Base-by-base conservation (phyloP, 768 basidiomycete species). In the Boletus rubropictus region DNA sequence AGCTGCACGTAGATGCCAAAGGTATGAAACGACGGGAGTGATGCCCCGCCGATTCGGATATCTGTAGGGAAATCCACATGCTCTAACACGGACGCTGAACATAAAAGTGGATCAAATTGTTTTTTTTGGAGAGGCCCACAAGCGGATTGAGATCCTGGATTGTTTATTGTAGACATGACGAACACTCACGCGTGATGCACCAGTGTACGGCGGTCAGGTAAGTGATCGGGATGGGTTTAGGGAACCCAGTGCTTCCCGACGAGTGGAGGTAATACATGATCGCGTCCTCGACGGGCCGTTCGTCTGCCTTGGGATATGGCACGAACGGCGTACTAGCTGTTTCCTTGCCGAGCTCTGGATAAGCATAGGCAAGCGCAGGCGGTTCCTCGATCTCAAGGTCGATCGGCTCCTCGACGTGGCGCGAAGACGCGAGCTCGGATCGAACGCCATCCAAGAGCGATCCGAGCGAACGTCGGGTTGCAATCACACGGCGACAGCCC, bases 221-320 rank as follows among this genome's bases (percentile, higher is more conserved):
- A 0, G 63, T 69, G 27, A 70, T 62, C 2, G 64, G 57, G 37
- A 78, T 69, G 7, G 71, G 54, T 46, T 73, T 76, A 0, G 76
- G 74, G 38, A 72, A 65, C 3, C 75, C 73, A 0, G 76, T 74
- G 41, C 74, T 76, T 14, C 76, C 76, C 3, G 77, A 78, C 0
- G 77, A 78, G 49, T 78, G 75, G 1, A 74, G 55, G 44, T 72
- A 77, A 7, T 70, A 29, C 34, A 64, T 39, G 58, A 39, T 59
- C 47, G 24, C 67, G 38, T 42, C 54, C 18, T 39, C 51, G 50
- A 15, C 14, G 0, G 58, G 43, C 3, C 44, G 48, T 17, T 3
- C 8, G 1, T 36, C 37, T 8, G 39, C 36, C 34, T 52, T 44
- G 4, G 53, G n/a, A n/a, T n/a, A n/a, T n/a, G 49, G 33, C 1